Evolutionary conservation across 2,329 filamentous ascomycete species (phyloP).

Genomic region (Nemania diffusa): DNA sequence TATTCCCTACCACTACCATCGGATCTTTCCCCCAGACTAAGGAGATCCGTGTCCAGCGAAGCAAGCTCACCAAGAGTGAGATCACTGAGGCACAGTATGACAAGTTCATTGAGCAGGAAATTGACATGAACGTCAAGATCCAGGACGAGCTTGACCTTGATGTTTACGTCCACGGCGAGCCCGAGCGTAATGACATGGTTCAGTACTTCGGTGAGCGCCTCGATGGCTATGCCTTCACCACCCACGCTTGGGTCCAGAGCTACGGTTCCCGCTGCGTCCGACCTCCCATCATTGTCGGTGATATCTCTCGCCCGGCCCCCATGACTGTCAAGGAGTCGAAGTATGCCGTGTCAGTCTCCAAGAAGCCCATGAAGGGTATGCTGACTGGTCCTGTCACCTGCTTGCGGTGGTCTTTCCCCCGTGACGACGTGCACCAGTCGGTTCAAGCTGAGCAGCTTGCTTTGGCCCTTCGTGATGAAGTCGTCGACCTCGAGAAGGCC

Average conservation of each 20-base stretch:
- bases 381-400: slow-evolving; percentile 99
- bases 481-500: slow-evolving; percentile 95
- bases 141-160: slow-evolving; percentile 98
- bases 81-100: slow-evolving; percentile 94
- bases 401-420: slow-evolving; percentile 99
- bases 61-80: slow-evolving; percentile 99
- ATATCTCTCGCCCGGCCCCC: slow-evolving; percentile 93
- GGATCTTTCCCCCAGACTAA: slow-evolving; percentile 99
- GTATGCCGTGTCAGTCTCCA: slow-evolving; percentile 94
- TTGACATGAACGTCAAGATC: slow-evolving; percentile 91
- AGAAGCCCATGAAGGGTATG: slow-evolving; percentile 99
- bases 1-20: slow-evolving; percentile 99
- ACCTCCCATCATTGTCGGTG: slow-evolving; percentile 97
- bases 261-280: slow-evolving; percentile 99
- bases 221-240: slow-evolving; percentile 97
- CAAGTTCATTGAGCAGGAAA: slow-evolving; percentile 99
- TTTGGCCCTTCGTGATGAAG: slow-evolving; percentile 97
- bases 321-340: slow-evolving; percentile 99
- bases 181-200: slow-evolving; percentile 99
- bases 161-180: slow-evolving; percentile 98
- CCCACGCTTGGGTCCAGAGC: slow-evolving; percentile 97
- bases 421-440: slow-evolving; percentile 99
- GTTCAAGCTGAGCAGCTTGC: slow-evolving; percentile 99
- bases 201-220: slow-evolving; percentile 99
- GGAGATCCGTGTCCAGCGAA: slow-evolving; percentile 95